Evolutionary conservation across 768 basidiomycete genomes (phyloP).

Genomic region (Stropharia rugosoannulata): DNA sequence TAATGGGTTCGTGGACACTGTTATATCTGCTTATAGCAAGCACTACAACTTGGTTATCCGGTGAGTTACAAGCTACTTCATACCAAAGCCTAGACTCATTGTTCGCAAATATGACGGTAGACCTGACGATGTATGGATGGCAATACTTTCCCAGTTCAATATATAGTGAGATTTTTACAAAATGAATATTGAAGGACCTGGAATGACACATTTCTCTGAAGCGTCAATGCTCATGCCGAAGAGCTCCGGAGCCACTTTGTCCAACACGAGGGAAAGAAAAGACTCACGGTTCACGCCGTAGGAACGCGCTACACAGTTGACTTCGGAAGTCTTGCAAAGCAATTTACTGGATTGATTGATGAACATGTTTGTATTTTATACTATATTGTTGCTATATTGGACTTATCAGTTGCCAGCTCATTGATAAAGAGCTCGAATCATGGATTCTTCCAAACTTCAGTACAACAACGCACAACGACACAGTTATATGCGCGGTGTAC

Average conservation of each 20-base stretch:
- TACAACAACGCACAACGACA: constrained; percentile 17
- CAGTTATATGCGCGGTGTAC: constrained; percentile 14
- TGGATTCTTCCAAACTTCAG: constrained; percentile 19
- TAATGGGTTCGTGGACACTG: too few relatives aligned
- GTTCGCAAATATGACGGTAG: background rate
- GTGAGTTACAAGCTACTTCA: too few relatives aligned
- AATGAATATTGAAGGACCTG: background rate
- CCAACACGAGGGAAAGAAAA: constrained; percentile 8
- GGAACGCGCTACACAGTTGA: constrained; percentile 8
- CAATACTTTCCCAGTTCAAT: constrained; percentile 3
- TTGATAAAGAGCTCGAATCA: constrained; percentile 13
- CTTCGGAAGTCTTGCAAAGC: constrained; percentile 5
- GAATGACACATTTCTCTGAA: background rate
- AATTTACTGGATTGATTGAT: constrained; percentile 8
- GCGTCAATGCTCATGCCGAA: constrained; percentile 3
- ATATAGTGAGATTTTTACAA: background rate
- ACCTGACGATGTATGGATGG: constrained; percentile 3
- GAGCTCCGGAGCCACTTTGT: constrained; percentile 4
- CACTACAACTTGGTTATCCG: too few relatives aligned
- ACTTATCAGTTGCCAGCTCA: constrained; percentile 5
- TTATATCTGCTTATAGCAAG: too few relatives aligned
- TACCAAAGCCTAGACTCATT: too few relatives aligned
- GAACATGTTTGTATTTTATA: background rate
- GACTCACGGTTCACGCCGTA: background rate
- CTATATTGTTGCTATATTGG: too few relatives aligned